Evolutionary conservation across 768 basidiomycete genomes (phyloP), one percentile per base, ranked within the genome.

Genomic region (Lactarius quietus): DNA sequence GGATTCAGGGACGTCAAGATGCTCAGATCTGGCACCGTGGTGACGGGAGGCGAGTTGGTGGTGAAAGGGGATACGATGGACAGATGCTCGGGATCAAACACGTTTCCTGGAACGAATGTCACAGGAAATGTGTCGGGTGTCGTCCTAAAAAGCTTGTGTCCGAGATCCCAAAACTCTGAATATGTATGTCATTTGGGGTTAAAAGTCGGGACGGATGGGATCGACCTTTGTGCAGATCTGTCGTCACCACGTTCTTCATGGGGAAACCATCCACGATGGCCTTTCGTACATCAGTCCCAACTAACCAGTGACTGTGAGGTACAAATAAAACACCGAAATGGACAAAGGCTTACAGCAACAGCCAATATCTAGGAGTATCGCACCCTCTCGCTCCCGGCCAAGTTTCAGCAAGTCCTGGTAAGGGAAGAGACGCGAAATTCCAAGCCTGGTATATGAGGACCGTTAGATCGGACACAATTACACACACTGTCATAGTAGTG

Each of bases 131-230:
- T 77, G 43, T 80, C 74, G 0, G 81, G 79, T 0, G 77, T 83
- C 4, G 82, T 79, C 57, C 73, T 79, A 75, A 87, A 90, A 18
- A 89, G 76, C 51, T 82, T 76, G 66, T 89, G 86, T 1, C 87
- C 87, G 5, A 82, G 76, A 6, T 83, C 78, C 86, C 86, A 88
- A 66, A 85, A 84, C 12, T 75, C 86, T 87, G 62, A 23, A 48
- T 17, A 53, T 39, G 31, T 12, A 12, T 17, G 65, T 39, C 12
- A 54, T 6, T 18, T 33, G 15, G 35, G 18, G 15, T 28, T 35
- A 15, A n/a, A 1, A 18, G 20, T 35, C n/a, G 31, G 15, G 18
- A 8, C n/a, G 45, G 17, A 35, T 20, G 29, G 6, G 39, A 63
- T 67, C 63, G 48, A 80, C 81, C 79, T 63, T 70, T 70, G 20